Evolutionary conservation across 805 yeast genomes (phyloP).

Genomic region (Candida khao-thaluensis): DNA sequence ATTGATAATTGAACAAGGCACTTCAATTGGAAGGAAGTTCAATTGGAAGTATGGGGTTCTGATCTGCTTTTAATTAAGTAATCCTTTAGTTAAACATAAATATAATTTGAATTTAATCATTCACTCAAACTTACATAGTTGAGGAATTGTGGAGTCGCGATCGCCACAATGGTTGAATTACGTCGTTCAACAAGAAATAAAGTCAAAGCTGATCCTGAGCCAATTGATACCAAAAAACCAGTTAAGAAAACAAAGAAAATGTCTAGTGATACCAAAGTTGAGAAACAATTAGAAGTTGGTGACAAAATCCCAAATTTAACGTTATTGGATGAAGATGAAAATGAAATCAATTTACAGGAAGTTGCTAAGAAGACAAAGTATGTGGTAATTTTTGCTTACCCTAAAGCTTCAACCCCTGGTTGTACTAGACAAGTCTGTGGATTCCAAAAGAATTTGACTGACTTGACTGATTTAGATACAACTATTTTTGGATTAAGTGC

Average conservation of each 20-base stretch:
- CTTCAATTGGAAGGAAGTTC: too few species aligned
- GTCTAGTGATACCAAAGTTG: constrained; percentile 4
- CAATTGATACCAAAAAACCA: constrained; percentile 13
- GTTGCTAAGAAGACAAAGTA: constrained; percentile 32
- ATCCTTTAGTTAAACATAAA: too few species aligned
- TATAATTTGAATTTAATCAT: too few species aligned
- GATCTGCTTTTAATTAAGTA: too few species aligned
- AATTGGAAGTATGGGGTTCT: too few species aligned
- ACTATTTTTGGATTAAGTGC: constrained; percentile 79
- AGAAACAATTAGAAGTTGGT: constrained; percentile 44
- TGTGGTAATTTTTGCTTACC: constrained; percentile 63
- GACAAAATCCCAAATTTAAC: constrained; percentile 65
- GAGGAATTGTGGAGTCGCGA: constrained; percentile 1
- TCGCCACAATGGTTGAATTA: constrained; percentile 30
- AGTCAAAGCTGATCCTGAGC: constrained; percentile 13
- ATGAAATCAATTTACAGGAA: constrained; percentile 38
- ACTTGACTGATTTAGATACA: constrained; percentile 50
- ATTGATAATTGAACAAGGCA: too few species aligned
- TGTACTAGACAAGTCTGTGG: constrained; percentile 95
- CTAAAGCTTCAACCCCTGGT: constrained; percentile 93
- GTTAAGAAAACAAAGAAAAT: constrained; percentile 9
- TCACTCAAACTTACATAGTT: too few species aligned
- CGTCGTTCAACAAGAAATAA: constrained; percentile 38
- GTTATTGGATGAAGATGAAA: constrained; percentile 68
- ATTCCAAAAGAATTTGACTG: constrained; percentile 63